A percentile compares a stretch with the other conserved stretches of the same genome.
Evolutionary conservation across 108 stramenopile genomes (phyloP).

Genomic region (Nannochloropsis oceanica): DNA sequence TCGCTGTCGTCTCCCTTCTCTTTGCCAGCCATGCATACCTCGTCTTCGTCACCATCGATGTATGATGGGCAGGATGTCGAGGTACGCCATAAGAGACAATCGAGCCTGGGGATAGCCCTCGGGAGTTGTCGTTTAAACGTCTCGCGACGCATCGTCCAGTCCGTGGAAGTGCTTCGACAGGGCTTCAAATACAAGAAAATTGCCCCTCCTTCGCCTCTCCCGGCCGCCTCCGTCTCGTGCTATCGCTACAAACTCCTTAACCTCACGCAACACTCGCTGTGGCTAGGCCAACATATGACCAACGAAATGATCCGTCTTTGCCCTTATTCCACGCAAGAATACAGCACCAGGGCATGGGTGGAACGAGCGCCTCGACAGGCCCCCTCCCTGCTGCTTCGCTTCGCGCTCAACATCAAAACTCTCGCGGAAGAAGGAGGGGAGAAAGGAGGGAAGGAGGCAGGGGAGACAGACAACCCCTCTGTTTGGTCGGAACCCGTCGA

Average conservation of each 20-base stretch:
- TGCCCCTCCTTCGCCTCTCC: neutral
- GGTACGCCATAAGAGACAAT: neutral
- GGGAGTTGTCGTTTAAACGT: neutral
- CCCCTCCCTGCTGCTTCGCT: neutral
- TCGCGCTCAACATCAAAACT: neutral
- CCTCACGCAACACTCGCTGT: neutral
- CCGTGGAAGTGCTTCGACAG: neutral
- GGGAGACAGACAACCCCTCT: neutral
- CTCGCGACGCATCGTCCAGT: neutral
- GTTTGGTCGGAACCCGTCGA: neutral
- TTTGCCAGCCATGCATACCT: neutral
- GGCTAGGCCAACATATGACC: neutral
- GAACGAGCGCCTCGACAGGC: neutral
- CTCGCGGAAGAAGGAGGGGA: neutral
- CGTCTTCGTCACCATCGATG: neutral
- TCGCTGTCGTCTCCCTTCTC: neutral
- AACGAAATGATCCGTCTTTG: neutral
- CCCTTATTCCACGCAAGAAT: neutral
- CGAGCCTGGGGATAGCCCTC: neutral
- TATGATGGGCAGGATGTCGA: neutral
- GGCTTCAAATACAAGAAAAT: neutral
- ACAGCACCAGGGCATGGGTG: neutral
- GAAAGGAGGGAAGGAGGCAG: neutral
- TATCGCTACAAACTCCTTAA: neutral
- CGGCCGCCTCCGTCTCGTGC: neutral